These are phyloP conservation scores for Suhomyces panamericanus DNA, from an alignment of 1,139 yeast genomes.

Conservation along the genomic window DNA sequence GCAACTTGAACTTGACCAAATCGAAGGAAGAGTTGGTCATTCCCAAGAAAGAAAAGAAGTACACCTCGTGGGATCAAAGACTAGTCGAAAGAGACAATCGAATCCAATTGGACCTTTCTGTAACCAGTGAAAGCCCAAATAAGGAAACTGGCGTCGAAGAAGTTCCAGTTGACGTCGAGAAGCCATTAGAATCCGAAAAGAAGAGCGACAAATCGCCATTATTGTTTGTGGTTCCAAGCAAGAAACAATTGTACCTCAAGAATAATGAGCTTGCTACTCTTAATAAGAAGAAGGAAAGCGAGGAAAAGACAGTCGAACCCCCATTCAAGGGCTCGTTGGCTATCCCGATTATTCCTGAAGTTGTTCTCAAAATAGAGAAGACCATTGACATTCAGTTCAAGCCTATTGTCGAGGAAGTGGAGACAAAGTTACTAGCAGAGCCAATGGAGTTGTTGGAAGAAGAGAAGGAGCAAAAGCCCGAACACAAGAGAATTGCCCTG, in stretches of 20 bases:
- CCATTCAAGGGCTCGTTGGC: constrained; percentile 8
- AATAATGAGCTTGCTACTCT: constrained; percentile 14
- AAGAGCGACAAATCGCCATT: constrained; percentile 15
- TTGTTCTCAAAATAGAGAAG: constrained; percentile 26
- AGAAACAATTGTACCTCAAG: constrained; percentile 22
- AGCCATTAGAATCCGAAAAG: constrained; percentile 8
- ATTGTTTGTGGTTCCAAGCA: constrained; percentile 26
- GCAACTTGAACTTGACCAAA: constrained; percentile 38
- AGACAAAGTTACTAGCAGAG: constrained; percentile 6
- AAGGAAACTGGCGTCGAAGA: constrained; percentile 8
- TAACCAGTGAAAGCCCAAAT: constrained; percentile 14
- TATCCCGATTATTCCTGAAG: constrained; percentile 25
- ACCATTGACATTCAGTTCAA: constrained; percentile 26
- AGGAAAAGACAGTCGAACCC: neutral
- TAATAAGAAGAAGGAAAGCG: neutral
- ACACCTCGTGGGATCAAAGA: constrained; percentile 43
- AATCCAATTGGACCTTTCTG: constrained; percentile 28
- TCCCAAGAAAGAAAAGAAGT: constrained; percentile 33
- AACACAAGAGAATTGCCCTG: neutral
- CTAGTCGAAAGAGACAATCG: constrained; percentile 32
- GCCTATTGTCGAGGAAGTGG: constrained; percentile 14
- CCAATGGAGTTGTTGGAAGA: neutral
- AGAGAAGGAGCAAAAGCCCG: neutral
- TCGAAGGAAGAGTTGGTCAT: constrained; percentile 44
- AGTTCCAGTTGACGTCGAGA: constrained; percentile 6